Evolutionary conservation across 257 asterid species (phyloP), one percentile per base, ranked within the genome.

Genomic region (Solanum ossicruentum): DNA sequence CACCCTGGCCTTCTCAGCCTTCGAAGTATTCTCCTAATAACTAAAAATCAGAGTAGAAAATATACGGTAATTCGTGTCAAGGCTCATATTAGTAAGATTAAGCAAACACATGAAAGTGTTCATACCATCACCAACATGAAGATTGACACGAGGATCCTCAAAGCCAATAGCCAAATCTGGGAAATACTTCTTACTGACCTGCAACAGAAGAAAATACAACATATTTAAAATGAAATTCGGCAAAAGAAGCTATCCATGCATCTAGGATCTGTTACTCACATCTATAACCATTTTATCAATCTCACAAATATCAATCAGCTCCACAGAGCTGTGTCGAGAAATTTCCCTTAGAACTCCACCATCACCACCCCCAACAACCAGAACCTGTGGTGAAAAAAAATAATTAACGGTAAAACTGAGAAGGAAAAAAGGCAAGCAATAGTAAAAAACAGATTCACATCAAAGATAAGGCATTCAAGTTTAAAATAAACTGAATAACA

Each of bases 341-440:
- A 97, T 89, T 90, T 97, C 99, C 87, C 97, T 89, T 80, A 95
- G 97, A 87, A 97, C 99, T 56, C 99, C 99, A 86, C 98, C 99
- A 88, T 97, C 99, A 89, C 99, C 99, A 21, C 99, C 99, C 80
- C 99, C 99, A 26, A 97, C 97, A 84, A 97, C 99, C 90, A 97
- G 91, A 90, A 97, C 98, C 98, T 97, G 93, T 87, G 84, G 78
- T 66, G 84, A 52, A 51, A 88, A 18, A 60, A 84, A 78, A 78
- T 26, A 26, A 52, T 51, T 26, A 51, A 9, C 9, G 65, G 82
- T 16, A 78, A 78, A 52, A 28, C 82, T 78, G 45, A 51, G 47
- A 52, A 52, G 49, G 17, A 47, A 75, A 18, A 75, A 49, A 75
- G 3, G 5, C 7, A 26, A 77, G 51, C 63, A 77, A 39, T 71